phyloP scores from a whole-genome alignment of 2,329 filamentous ascomycete genomes.

The Colletotrichum coccodes region DNA sequence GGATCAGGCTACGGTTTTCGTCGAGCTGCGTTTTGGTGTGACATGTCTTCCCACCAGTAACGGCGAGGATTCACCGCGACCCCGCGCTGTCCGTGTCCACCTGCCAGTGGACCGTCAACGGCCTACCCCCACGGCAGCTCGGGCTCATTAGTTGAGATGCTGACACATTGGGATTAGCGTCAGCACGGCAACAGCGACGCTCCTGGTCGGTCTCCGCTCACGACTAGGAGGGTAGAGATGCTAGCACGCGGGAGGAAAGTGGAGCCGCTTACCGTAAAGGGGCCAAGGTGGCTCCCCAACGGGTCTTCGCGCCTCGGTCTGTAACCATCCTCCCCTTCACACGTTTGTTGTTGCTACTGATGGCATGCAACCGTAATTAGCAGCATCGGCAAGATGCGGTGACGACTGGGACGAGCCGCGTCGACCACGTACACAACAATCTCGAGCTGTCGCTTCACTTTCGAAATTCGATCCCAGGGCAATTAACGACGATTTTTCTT shows the following conservation, averaged over 20 bases:
- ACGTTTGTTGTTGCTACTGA: background rate
- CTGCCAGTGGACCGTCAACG: conserved; percentile 12
- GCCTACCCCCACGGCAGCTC: conserved; percentile 10
- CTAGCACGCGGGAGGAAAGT: conserved; percentile 14
- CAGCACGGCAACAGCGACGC: background rate
- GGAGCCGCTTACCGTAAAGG: conserved; percentile 7
- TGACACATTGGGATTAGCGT: conserved; percentile 13
- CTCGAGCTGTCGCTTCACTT: background rate
- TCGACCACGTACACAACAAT: background rate
- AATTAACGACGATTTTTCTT: background rate
- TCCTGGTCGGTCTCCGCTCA: background rate
- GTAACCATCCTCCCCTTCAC: background rate
- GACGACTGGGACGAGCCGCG: conserved; percentile 8
- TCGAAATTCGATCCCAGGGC: background rate
- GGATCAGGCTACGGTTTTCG: conserved; percentile 20
- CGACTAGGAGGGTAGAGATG: background rate
- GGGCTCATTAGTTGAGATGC: conserved; percentile 14
- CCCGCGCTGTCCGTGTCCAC: conserved; percentile 14
- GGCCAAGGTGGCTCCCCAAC: background rate
- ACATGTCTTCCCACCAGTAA: conserved; percentile 13
- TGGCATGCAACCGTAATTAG: conserved; percentile 12
- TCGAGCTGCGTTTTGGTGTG: conserved; percentile 11
- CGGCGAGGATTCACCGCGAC: background rate
- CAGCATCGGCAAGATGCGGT: background rate
- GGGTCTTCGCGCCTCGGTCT: background rate